Percentiles rank a stretch among this genome's conserved stretches.
Conservation (phyloP, 2,329 filamentous ascomycete genomes). For the Stagonosporopsis rhizophila region DNA sequence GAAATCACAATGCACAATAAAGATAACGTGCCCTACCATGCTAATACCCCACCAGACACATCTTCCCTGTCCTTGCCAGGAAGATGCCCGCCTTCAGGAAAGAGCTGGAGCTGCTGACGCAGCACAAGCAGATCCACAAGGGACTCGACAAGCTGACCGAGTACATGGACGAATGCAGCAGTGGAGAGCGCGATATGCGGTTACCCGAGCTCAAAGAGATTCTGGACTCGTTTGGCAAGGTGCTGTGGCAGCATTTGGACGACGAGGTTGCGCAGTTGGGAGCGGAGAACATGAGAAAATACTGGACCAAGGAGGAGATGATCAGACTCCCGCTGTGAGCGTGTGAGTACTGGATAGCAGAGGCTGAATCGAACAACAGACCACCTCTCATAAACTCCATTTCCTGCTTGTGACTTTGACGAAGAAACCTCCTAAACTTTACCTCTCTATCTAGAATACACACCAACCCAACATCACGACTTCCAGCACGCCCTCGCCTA, state of each 20-base stretch:
- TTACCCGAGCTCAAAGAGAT: constrained; percentile 68
- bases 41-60: constrained; percentile 51
- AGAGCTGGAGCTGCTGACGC: constrained; percentile 70
- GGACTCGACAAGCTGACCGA: constrained; percentile 72
- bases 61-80: constrained; percentile 79
- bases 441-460: no score
- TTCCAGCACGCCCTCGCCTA: no score
- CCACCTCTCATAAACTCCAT: no score
- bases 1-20: no score
- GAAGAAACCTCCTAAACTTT: no score
- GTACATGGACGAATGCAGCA: constrained; percentile 69
- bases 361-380: no score
- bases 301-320: constrained; percentile 82
- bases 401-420: background rate
- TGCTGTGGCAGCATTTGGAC: constrained; percentile 83
- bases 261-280: constrained; percentile 80
- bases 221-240: constrained; percentile 79
- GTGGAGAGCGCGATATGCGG: constrained; percentile 67
- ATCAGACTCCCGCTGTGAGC: constrained; percentile 55
- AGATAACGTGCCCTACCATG: background rate
- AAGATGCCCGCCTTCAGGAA: constrained; percentile 80
- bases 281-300: constrained; percentile 86
- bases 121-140: constrained; percentile 80
- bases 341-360: background rate
- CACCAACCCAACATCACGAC: no score